Evolutionary conservation across 2,329 filamentous ascomycete species (phyloP).

Genomic region (Knoxdaviesia capensis): DNA sequence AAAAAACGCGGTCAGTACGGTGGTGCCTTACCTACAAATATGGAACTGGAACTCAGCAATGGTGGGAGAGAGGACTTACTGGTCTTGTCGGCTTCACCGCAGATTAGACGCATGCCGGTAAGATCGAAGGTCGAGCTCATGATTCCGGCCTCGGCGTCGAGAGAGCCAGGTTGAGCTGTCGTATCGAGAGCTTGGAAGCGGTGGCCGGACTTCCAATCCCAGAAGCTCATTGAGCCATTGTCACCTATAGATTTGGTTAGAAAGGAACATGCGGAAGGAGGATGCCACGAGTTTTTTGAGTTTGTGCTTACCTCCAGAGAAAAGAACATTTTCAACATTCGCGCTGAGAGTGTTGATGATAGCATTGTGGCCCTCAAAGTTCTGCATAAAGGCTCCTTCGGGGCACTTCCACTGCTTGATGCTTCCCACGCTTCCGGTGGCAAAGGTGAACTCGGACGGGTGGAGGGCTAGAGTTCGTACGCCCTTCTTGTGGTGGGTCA

Average conservation of each 20-base stretch:
- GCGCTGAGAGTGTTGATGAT: constrained; percentile 90
- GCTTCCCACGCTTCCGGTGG: constrained; percentile 71
- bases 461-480: constrained; percentile 71
- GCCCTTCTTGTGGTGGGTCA: constrained; percentile 97
- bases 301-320: constrained; percentile 47
- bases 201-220: constrained; percentile 96
- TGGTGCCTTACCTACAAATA: neutral
- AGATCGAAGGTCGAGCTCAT: constrained; percentile 88
- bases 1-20: constrained; percentile 9
- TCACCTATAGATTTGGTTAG: constrained; percentile 29
- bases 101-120: constrained; percentile 75
- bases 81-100: constrained; percentile 91
- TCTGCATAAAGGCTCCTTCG: constrained; percentile 96
- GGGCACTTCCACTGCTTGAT: constrained; percentile 99
- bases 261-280: neutral
- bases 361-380: constrained; percentile 89
- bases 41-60: neutral
- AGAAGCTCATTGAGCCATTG: constrained; percentile 92
- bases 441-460: constrained; percentile 90
- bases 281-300: neutral
- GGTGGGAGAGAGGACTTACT: constrained; percentile 25
- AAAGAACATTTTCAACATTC: constrained; percentile 88
- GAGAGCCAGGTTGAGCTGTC: constrained; percentile 77
- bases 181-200: constrained; percentile 80
- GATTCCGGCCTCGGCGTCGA: constrained; percentile 86